Percentiles rank a stretch among this genome's conserved stretches.
Evolutionary conservation across 179 eudicot genomes (phyloP).

Genomic region (Spinacia oleracea): DNA sequence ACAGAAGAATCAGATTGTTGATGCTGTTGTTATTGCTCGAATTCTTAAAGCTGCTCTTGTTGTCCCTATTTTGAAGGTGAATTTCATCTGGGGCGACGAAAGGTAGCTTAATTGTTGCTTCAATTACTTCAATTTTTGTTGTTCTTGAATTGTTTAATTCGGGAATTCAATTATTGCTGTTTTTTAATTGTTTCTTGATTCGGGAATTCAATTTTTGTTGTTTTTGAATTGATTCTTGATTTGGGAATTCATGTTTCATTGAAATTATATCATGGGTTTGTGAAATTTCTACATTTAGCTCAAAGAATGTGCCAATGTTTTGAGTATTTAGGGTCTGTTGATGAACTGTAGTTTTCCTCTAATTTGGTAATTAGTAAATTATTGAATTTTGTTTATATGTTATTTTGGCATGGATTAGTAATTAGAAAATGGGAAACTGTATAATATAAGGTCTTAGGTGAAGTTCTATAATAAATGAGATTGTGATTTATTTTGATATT

Average conservation of each 20-base stretch:
- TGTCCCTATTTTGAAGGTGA: constrained; percentile 63
- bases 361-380: too few species aligned
- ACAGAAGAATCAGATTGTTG: constrained; percentile 75
- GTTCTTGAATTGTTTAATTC: constrained; percentile 1
- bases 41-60: constrained; percentile 69
- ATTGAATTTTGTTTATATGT: too few species aligned
- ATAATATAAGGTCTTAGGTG: neutral
- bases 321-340: too few species aligned
- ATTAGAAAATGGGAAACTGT: neutral
- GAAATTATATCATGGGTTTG: neutral
- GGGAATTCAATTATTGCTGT: too few species aligned
- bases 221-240: constrained; percentile 7
- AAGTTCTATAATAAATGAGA: neutral
- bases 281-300: too few species aligned
- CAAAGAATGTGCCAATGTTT: too few species aligned
- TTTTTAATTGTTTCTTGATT: too few species aligned
- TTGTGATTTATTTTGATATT: neutral
- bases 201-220: neutral
- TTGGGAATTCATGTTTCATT: neutral
- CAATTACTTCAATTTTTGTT: neutral
- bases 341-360: too few species aligned
- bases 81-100: constrained; percentile 72
- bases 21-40: constrained; percentile 74
- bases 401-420: too few species aligned
- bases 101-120: constrained; percentile 40